phyloP scores from a whole-genome alignment of 2,329 filamentous ascomycete species.

The Curvularia lunata region DNA sequence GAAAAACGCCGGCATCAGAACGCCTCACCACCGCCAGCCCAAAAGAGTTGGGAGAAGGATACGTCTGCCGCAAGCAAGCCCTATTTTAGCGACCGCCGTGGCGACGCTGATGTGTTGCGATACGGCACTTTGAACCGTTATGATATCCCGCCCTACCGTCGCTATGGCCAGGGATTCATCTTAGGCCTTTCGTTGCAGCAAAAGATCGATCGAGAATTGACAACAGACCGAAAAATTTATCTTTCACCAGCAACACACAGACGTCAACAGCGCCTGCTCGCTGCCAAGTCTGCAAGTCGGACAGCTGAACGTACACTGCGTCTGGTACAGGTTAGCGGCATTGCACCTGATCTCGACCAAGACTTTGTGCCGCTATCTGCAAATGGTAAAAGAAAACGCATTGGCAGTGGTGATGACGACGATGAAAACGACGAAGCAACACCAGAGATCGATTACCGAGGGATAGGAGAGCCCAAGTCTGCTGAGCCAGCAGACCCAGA shows the following conservation, averaged over 20 bases:
- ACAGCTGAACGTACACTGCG: constrained; percentile 36
- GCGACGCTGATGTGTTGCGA: constrained; percentile 75
- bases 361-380: constrained; percentile 43
- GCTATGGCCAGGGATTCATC: constrained; percentile 71
- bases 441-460: constrained; percentile 45
- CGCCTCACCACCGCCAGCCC: constrained; percentile 47
- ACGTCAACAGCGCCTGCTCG: constrained; percentile 57
- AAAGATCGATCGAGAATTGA: constrained; percentile 70
- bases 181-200: constrained; percentile 68
- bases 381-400: constrained; percentile 30
- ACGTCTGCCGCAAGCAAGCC: constrained; percentile 11
- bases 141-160: constrained; percentile 72
- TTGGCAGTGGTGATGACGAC: constrained; percentile 25
- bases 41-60: constrained; percentile 7
- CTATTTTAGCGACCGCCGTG: constrained; percentile 66
- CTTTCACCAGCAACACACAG: constrained; percentile 45
- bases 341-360: constrained; percentile 11
- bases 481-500: constrained; percentile 45
- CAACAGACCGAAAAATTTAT: constrained; percentile 57
- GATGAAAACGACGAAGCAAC: constrained; percentile 20
- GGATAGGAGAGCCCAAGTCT: constrained; percentile 37
- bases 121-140: constrained; percentile 79
- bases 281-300: constrained; percentile 28
- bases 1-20: constrained; percentile 5
- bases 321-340: constrained; percentile 27